Evolutionary conservation across 768 basidiomycete genomes (phyloP).

Genomic region (Dictyophora rubrovolvata): DNA sequence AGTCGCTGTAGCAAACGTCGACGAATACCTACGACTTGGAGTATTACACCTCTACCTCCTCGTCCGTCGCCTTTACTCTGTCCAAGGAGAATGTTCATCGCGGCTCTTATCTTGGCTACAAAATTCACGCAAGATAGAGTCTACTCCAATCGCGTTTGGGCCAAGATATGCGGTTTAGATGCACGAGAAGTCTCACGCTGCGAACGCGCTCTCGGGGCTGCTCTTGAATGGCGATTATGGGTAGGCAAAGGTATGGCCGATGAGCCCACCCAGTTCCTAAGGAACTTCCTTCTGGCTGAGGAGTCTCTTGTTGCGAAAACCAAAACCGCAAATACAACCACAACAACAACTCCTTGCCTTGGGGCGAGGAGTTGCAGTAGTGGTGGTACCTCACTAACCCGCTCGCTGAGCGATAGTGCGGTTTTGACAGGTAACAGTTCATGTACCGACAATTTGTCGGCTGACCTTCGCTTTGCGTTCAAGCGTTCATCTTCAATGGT

Average conservation of each 20-base stretch:
- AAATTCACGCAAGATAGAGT: slow-evolving; percentile 92
- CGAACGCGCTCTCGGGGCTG: slow-evolving; percentile 79
- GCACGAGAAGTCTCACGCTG: slow-evolving; percentile 80
- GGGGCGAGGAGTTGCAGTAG: not conserved
- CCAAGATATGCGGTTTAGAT: slow-evolving; percentile 81
- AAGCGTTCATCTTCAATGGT: slow-evolving; percentile 3
- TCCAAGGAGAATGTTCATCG: slow-evolving; percentile 81
- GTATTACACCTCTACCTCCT: slow-evolving; percentile 26
- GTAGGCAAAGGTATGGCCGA: slow-evolving; percentile 57
- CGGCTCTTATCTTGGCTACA: slow-evolving; percentile 77
- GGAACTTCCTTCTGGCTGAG: slow-evolving; percentile 8
- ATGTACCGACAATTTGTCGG: not conserved
- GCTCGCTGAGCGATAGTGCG: slow-evolving; percentile 43
- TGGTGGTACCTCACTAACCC: slow-evolving; percentile 27
- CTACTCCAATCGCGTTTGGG: slow-evolving; percentile 92
- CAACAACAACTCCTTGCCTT: too few species aligned
- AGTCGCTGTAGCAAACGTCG: not conserved
- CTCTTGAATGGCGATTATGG: slow-evolving; percentile 88
- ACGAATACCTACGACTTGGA: slow-evolving; percentile 5
- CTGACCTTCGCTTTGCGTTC: slow-evolving; percentile 4
- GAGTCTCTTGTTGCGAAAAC: not conserved
- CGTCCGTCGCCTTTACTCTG: slow-evolving; percentile 80
- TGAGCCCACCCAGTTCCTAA: slow-evolving; percentile 8
- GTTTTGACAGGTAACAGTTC: slow-evolving; percentile 14
- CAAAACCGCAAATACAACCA: too few species aligned